Evolutionary conservation across 2,329 filamentous ascomycete genomes (phyloP), one percentile per base, ranked within the genome.

Genomic region (Cordyceps cicadae): DNA sequence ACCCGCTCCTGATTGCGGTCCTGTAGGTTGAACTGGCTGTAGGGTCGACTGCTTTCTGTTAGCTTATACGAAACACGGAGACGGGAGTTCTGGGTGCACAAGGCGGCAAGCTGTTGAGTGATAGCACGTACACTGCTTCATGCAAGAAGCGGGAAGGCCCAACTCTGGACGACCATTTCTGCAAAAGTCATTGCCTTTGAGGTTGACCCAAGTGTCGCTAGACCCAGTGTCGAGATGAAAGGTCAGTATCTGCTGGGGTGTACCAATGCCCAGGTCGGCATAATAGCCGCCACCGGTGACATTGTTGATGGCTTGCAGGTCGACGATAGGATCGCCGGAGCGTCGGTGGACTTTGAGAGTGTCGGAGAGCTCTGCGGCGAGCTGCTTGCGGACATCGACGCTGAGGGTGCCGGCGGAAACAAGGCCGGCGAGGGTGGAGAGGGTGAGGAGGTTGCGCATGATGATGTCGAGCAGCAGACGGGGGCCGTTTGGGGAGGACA

Each of bases 201-300:
- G 83, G 63, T 81, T 72, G 48, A 86, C 74, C 83, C 84, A 87
- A 4, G 83, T 79, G 67, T 87, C 85, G 64, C 81, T 84, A 69
- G 81, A 85, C 32, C 84, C 85, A 2, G 84, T 87, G 70, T 87
- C 84, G 63, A 87, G 76, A 58, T 82, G 75, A 66, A 87, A 75
- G 58, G 71, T 75, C 54, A 86, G 70, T 3, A 71, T 69, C 70
- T 87, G 84, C 0, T 75, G 73, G 0, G 85, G 85, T 0, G 83
- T 85, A 54, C 85, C 85, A 48, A 87, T 71, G n/a, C 73, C 72
- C 48, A 87, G 77, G 55, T 82, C 76, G 46, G 80, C 78, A 67
- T 79, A 84, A 72, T 85, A 86, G 15, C 80, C 78, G 39, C 80
- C 82, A 51, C 77, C 79, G 0, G 76, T 78, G 63, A 83, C 67